Percentiles rank a stretch among this genome's conserved stretches.
Evolutionary conservation across 371 early-diverging fungal genomes (phyloP).

Genomic region (Zopfochytrium polystomum): DNA sequence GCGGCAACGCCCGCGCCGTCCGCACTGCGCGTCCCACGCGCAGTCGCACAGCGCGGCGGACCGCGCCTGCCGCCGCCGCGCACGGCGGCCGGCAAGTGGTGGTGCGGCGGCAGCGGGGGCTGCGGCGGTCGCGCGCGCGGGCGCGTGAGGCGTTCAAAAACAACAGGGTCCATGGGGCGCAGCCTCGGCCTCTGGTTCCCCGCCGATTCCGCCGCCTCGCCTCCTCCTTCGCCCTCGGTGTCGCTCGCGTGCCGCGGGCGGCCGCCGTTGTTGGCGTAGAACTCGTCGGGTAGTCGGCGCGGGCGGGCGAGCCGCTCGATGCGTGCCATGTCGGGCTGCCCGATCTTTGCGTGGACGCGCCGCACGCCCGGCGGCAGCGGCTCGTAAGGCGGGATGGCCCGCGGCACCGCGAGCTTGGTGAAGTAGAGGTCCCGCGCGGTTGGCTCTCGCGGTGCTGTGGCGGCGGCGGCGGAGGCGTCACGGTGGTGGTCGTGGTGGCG

Average conservation of each 20-base stretch:
- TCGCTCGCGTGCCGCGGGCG: not conserved
- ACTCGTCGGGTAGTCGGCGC: constrained; percentile 6
- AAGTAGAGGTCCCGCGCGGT: constrained; percentile 16
- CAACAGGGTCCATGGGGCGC: constrained; percentile 24
- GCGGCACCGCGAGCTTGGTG: constrained; percentile 17
- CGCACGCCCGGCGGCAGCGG: constrained; percentile 22
- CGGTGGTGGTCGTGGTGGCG: constrained; percentile 4
- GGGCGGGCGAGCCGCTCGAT: constrained; percentile 17
- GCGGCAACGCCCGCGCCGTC: too few species aligned
- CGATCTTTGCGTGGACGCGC: constrained; percentile 5
- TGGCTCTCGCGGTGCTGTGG: too few species aligned
- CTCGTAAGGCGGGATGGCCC: constrained; percentile 13
- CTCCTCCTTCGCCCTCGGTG: not conserved
- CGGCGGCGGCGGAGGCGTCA: not conserved
- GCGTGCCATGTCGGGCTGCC: constrained; percentile 17
- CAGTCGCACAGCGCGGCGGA: too few species aligned
- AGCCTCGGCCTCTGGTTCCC: too few species aligned
- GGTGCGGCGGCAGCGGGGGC: too few species aligned
- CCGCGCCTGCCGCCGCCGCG: too few species aligned
- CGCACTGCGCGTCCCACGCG: too few species aligned
- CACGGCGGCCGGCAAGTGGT: too few species aligned
- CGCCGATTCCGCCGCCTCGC: not conserved
- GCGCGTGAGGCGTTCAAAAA: constrained; percentile 16
- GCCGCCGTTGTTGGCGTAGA: not conserved
- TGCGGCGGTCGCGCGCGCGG: too few species aligned